Percentiles rank a stretch among this genome's conserved stretches.
phyloP scores from a whole-genome alignment of 2,329 filamentous ascomycete species.

The Paecilomyces fulvus region DNA sequence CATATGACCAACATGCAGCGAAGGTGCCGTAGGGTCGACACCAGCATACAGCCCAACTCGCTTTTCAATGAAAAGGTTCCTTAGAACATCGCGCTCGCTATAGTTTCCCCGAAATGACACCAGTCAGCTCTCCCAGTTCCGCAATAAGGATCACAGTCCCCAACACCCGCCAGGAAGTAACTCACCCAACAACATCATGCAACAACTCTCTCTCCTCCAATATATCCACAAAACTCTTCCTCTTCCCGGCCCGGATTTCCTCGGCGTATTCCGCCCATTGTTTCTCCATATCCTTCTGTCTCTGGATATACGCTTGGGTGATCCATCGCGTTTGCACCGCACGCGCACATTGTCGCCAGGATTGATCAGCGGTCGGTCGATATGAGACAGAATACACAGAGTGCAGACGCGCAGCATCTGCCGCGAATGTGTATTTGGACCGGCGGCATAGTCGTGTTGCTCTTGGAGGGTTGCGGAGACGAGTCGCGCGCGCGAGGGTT shows the following conservation, averaged over 20 bases:
- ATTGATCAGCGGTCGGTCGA: slow-evolving; percentile 8
- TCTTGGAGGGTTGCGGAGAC: slow-evolving; percentile 10
- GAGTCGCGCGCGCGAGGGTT: slow-evolving; percentile 15
- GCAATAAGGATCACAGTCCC: slow-evolving; percentile 25
- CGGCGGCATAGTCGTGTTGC: slow-evolving; percentile 10
- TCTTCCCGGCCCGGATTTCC: slow-evolving; percentile 36
- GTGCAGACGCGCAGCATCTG: slow-evolving; percentile 11
- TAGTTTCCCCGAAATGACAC: not conserved
- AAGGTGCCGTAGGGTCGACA: slow-evolving; percentile 43
- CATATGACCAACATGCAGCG: slow-evolving; percentile 44
- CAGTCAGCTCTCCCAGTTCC: slow-evolving; percentile 4
- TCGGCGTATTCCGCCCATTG: slow-evolving; percentile 33
- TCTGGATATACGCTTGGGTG: slow-evolving; percentile 25
- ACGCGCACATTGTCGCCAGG: not conserved
- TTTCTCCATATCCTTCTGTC: slow-evolving; percentile 30
- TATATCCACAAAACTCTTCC: slow-evolving; percentile 35
- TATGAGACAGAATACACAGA: slow-evolving; percentile 5
- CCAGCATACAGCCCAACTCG: slow-evolving; percentile 40
- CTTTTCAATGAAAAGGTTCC: slow-evolving; percentile 37
- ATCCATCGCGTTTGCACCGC: slow-evolving; percentile 28
- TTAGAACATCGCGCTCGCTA: slow-evolving; percentile 35
- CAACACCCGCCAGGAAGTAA: slow-evolving; percentile 24
- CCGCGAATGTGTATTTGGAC: slow-evolving; percentile 16
- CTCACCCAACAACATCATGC: slow-evolving; percentile 40
- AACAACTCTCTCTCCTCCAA: slow-evolving; percentile 40